Evolutionary conservation across 2,329 filamentous ascomycete species (phyloP).

Genomic region (Fusarium mangiferae): DNA sequence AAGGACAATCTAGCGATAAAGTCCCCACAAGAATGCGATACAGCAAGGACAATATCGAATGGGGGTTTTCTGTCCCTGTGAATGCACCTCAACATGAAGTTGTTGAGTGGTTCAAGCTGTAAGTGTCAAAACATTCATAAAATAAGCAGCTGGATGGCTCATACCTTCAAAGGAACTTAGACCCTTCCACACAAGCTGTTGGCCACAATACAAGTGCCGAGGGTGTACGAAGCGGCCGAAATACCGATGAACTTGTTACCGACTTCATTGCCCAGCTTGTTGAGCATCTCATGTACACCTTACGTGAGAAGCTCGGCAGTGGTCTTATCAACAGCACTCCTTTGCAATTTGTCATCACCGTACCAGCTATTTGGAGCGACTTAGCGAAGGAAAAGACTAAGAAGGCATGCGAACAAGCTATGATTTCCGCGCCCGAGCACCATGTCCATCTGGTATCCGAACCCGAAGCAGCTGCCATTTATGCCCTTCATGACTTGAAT

Average conservation of each 20-base stretch:
- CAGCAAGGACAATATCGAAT: conserved; percentile 50
- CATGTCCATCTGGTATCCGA: conserved; percentile 58
- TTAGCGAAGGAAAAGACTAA: conserved; percentile 61
- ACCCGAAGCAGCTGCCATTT: conserved; percentile 61
- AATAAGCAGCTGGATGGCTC: conserved; percentile 1
- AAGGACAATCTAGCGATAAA: conserved; percentile 55
- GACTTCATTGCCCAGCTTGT: conserved; percentile 59
- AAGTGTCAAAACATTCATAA: conserved; percentile 20
- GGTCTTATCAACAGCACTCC: conserved; percentile 54
- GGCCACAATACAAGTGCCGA: conserved; percentile 44
- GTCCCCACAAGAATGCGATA: conserved; percentile 60
- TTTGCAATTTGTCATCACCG: conserved; percentile 63
- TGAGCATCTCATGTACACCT: conserved; percentile 55
- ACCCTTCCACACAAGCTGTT: conserved; percentile 50
- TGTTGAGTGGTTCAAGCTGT: conserved; percentile 62
- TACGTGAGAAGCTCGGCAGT: conserved; percentile 55
- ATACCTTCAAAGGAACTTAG: conserved; percentile 47
- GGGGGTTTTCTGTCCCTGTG: conserved; percentile 58
- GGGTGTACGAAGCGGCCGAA: conserved; percentile 44
- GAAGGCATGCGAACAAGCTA: conserved; percentile 54
- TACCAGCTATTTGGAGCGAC: conserved; percentile 67
- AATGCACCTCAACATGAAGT: conserved; percentile 52
- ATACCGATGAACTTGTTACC: conserved; percentile 55
- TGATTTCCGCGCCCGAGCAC: conserved; percentile 43
- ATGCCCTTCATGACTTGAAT: conserved; percentile 55